Evolutionary conservation across 2,329 filamentous ascomycete species (phyloP).

Genomic region (Talaromyces piceae): DNA sequence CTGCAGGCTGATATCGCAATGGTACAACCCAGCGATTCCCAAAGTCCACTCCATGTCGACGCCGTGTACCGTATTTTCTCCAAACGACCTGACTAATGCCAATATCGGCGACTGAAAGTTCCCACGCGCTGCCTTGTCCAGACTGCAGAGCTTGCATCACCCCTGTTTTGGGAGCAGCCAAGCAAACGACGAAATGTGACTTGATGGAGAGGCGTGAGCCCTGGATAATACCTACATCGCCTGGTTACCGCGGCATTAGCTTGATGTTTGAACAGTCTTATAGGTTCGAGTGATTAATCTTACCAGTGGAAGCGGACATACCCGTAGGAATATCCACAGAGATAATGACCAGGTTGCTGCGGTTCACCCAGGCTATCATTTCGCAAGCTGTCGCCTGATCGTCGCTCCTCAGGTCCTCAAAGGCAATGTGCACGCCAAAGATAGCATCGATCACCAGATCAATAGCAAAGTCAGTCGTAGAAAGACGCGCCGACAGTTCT

Average conservation of each 20-base stretch:
- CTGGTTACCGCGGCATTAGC: too few species aligned
- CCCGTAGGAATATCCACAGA: conserved; percentile 90
- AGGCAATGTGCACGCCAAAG: conserved; percentile 76
- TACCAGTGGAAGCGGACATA: conserved; percentile 70
- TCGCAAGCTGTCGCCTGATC: conserved; percentile 81
- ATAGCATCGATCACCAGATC: conserved; percentile 84
- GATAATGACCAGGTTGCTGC: conserved; percentile 72
- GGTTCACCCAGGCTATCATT: conserved; percentile 89
- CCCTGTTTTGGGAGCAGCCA: conserved; percentile 81
- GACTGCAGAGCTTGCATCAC: conserved; percentile 67
- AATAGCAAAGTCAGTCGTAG: conserved; percentile 55
- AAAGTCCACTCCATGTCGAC: conserved; percentile 81
- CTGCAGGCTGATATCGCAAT: conserved; percentile 43
- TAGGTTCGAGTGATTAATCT: conserved; percentile 17
- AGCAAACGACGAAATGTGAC: conserved; percentile 72
- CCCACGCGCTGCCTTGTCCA: conserved; percentile 56
- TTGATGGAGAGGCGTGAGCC: conserved; percentile 72
- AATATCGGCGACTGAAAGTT: conserved; percentile 77
- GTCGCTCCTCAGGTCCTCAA: conserved; percentile 76
- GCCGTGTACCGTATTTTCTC: conserved; percentile 73
- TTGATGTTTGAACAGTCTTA: too few species aligned
- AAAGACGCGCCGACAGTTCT: conserved; percentile 45
- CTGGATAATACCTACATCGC: conserved; percentile 54
- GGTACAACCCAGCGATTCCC: conserved; percentile 78
- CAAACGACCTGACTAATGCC: conserved; percentile 76